A percentile compares a stretch with the other conserved stretches of the same genome.
These are phyloP conservation scores for Ceratobasidium sp. DNA, from an alignment of 1,284 basidiomycete species.

Conservation along the genomic window DNA sequence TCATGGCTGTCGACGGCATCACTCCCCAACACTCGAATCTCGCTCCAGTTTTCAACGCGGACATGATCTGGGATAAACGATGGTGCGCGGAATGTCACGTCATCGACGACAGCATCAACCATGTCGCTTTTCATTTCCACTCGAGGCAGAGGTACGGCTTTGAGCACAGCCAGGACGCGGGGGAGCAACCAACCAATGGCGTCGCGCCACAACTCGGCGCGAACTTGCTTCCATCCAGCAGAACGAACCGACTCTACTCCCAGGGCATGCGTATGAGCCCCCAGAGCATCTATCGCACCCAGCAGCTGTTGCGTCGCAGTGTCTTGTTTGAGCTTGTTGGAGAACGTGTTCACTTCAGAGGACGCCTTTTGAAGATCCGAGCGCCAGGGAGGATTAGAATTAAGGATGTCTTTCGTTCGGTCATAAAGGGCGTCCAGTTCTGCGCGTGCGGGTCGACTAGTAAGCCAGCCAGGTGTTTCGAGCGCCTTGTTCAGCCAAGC, in stretches of 20 bases:
- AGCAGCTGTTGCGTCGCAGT: slow-evolving; percentile 52
- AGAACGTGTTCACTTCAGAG: slow-evolving; percentile 50
- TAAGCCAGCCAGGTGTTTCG: slow-evolving; percentile 50
- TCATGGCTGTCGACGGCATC: slow-evolving; percentile 26
- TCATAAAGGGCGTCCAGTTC: slow-evolving; percentile 54
- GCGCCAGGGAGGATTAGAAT: slow-evolving; percentile 44
- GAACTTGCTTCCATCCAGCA: slow-evolving; percentile 32
- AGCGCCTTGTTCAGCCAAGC: slow-evolving; percentile 53
- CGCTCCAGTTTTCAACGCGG: slow-evolving; percentile 55
- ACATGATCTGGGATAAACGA: slow-evolving; percentile 57
- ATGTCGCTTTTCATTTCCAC: slow-evolving; percentile 53
- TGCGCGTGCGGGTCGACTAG: slow-evolving; percentile 49
- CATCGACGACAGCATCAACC: slow-evolving; percentile 54
- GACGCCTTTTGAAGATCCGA: slow-evolving; percentile 44
- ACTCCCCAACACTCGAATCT: slow-evolving; percentile 49
- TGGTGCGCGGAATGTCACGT: slow-evolving; percentile 50
- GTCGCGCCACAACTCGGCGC: slow-evolving; percentile 49
- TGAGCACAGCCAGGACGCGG: slow-evolving; percentile 51
- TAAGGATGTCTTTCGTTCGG: slow-evolving; percentile 48
- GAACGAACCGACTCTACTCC: slow-evolving; percentile 34
- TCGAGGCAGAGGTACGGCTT: slow-evolving; percentile 55
- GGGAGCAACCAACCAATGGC: slow-evolving; percentile 56
- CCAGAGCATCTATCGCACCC: slow-evolving; percentile 45
- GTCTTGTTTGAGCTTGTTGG: slow-evolving; percentile 51
- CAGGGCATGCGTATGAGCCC: slow-evolving; percentile 15